Base-by-base conservation (phyloP, 345 rosid genomes). In the Geranium brycei region DNA sequence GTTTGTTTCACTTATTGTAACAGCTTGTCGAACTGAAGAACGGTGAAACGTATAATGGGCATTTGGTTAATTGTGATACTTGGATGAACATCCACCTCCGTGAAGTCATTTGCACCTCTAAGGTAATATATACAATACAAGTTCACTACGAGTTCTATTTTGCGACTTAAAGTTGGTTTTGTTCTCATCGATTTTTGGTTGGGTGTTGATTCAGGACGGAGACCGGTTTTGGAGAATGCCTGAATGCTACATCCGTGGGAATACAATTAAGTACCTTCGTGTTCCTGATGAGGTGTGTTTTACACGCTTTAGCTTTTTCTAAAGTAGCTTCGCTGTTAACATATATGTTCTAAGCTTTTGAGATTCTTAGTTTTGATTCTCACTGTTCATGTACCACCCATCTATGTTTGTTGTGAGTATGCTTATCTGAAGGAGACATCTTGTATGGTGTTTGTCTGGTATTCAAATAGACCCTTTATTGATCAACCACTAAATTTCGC, bases 191-290 rank as follows among this genome's bases (percentile, higher is more conserved):
- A 30, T 17, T 8, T 40, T 67, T 10, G 1, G 5, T 3, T 67
- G 4, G 60, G 13, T 18, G 30, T 56, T 7, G 14, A 41, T 78
- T 64, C 72, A 95, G 99, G 99, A 95, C 65, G 99, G 99, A 71
- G 97, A 95, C 77, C 79, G 95, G 61, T 95, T 91, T 91, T 95
- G 99, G 99, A 80, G 97, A 55, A 95, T 95, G 97, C 99, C 97
- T 7, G 99, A 95, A 74, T 95, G 99, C 85, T 95, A 95, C 67
- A 91, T 95, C 62, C 96, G 97, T 40, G 99, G 99, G 51, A 95
- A 95, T 78, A 95, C 97, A 56, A 95, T 95, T 41, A 95, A 95
- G 79, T 91, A 91, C 75, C 97, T 95, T 59, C 89, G 97, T 64
- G 97, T 95, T 82, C 99, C 99, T 19, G 97, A 95, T 73, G 99